phyloP scores from a whole-genome alignment of 805 yeast species.

The Candida railenensis region DNA sequence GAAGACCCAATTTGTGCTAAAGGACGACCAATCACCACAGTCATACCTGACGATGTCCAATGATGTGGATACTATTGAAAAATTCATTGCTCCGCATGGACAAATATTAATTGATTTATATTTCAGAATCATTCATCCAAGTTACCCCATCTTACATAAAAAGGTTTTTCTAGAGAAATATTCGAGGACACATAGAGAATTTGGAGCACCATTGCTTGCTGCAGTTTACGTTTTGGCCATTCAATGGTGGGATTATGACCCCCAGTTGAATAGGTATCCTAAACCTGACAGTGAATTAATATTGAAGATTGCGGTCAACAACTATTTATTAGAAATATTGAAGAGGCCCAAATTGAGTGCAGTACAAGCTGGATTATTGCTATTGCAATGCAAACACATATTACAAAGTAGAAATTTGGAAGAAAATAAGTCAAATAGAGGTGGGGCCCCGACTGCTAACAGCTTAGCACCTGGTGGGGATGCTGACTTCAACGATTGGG shows the following conservation, averaged over 20 bases:
- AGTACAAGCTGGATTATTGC: slow-evolving; percentile 82
- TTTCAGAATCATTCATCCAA: slow-evolving; percentile 84
- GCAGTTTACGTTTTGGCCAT: slow-evolving; percentile 86
- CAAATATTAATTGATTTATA: slow-evolving; percentile 75
- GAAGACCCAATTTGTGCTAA: slow-evolving; percentile 69
- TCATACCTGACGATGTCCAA: slow-evolving; percentile 66
- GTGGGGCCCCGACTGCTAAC: neutral
- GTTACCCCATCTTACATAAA: slow-evolving; percentile 88
- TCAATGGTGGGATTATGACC: slow-evolving; percentile 93
- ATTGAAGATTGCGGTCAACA: slow-evolving; percentile 53
- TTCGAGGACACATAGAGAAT: slow-evolving; percentile 84
- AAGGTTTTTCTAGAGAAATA: slow-evolving; percentile 90
- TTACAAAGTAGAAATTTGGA: slow-evolving; percentile 15
- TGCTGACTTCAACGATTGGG: slow-evolving; percentile 70
- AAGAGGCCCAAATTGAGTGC: slow-evolving; percentile 89
- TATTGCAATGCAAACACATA: slow-evolving; percentile 62
- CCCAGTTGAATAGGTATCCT: slow-evolving; percentile 68
- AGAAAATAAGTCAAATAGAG: neutral
- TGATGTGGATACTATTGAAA: slow-evolving; percentile 81
- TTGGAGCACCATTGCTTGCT: slow-evolving; percentile 87
- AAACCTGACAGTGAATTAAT: slow-evolving; percentile 69
- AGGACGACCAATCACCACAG: slow-evolving; percentile 77
- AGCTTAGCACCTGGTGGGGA: slow-evolving; percentile 16
- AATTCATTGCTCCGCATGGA: slow-evolving; percentile 90
- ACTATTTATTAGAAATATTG: slow-evolving; percentile 71